These are phyloP conservation scores for Eucalyptus coolabah DNA, from an alignment of 345 rosid genomes.

Conservation along the genomic window DNA sequence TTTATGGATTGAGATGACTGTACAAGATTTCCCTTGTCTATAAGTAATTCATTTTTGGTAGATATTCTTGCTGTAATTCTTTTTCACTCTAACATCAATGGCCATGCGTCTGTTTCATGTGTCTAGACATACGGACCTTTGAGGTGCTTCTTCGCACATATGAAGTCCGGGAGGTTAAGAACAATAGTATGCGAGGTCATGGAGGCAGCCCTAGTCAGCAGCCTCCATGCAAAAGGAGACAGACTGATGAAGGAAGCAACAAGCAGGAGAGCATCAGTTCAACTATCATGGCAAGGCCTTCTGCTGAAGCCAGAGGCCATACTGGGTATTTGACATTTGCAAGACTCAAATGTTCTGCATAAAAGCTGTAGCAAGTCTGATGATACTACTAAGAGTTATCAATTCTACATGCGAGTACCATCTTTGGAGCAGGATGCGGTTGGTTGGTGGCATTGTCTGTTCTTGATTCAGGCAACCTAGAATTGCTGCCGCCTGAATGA, in stretches of 20 bases:
- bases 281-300: conserved; percentile 66
- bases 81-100: not conserved
- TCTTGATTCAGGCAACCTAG: not conserved
- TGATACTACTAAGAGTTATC: not conserved
- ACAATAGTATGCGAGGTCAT: conserved; percentile 10
- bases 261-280: conserved; percentile 5
- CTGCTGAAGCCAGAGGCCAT: conserved; percentile 78
- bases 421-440: not conserved
- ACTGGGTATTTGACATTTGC: conserved; percentile 94
- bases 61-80: not conserved
- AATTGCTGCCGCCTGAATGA: not conserved
- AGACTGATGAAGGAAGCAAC: conserved; percentile 22
- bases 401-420: not conserved
- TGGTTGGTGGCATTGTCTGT: not conserved
- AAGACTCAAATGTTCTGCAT: conserved; percentile 49
- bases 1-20: not conserved
- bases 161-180: conserved; percentile 67
- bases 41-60: not conserved
- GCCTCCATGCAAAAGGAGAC: conserved; percentile 73
- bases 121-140: conserved; percentile 72
- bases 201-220: conserved; percentile 13
- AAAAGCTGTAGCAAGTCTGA: not conserved
- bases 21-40: not conserved
- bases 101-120: not conserved
- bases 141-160: conserved; percentile 79